Conservation (phyloP, 306 rosid genomes). For the Gastrolobium villosum region DNA sequence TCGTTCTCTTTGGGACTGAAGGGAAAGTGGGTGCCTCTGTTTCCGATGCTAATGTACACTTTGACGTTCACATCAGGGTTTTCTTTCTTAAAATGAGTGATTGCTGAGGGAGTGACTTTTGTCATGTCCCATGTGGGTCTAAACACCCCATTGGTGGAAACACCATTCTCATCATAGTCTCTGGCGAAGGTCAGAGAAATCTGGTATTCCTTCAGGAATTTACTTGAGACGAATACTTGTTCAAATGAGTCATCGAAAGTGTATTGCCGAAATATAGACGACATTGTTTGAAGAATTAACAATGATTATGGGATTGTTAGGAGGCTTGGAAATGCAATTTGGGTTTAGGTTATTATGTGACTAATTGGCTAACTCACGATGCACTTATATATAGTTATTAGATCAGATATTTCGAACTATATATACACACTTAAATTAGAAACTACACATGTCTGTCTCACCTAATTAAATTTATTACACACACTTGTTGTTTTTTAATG, state of each 20-base stretch:
- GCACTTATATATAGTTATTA: slow-evolving; percentile 39
- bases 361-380: neutral
- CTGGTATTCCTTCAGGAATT: slow-evolving; percentile 51
- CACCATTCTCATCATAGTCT: slow-evolving; percentile 38
- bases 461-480: too few species aligned
- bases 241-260: slow-evolving; percentile 56
- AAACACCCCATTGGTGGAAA: slow-evolving; percentile 49
- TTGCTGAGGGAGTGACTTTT: slow-evolving; percentile 44
- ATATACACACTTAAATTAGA: too few species aligned
- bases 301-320: neutral
- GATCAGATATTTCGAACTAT: neutral
- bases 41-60: slow-evolving; percentile 52
- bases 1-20: slow-evolving; percentile 33
- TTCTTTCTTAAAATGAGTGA: slow-evolving; percentile 18
- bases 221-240: slow-evolving; percentile 36
- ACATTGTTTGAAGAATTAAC: neutral
- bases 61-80: slow-evolving; percentile 38
- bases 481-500: too few species aligned
- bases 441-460: too few species aligned
- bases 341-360: neutral
- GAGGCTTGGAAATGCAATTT: slow-evolving; percentile 29
- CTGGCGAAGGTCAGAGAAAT: slow-evolving; percentile 52
- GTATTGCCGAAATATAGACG: slow-evolving; percentile 55
- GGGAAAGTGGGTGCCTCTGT: slow-evolving; percentile 31
- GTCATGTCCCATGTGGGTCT: slow-evolving; percentile 45